A percentile compares a stretch with the other conserved stretches of the same genome.
phyloP scores from a whole-genome alignment of 2,329 filamentous ascomycete species.

The Cryphonectria nitschkei region DNA sequence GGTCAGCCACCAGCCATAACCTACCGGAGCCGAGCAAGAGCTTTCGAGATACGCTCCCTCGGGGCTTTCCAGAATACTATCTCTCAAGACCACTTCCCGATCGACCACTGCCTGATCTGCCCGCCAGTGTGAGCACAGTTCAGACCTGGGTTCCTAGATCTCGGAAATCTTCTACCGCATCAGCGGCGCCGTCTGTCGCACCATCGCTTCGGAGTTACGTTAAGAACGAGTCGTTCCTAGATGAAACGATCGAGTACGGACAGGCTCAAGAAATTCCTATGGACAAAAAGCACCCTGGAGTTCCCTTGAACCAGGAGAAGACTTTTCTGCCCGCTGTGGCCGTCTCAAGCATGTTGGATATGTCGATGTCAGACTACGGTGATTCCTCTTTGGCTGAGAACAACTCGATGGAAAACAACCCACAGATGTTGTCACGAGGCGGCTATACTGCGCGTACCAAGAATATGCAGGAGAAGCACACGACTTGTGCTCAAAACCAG shows the following conservation, averaged over 20 bases:
- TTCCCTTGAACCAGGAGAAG: constrained; percentile 4
- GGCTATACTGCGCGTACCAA: constrained; percentile 1
- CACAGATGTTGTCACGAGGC: constrained; percentile 3
- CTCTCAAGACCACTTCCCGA: constrained; percentile 37
- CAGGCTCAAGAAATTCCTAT: constrained; percentile 23
- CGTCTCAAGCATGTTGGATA: not conserved
- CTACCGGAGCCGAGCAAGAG: constrained; percentile 41
- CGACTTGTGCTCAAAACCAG: not conserved
- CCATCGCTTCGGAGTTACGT: constrained; percentile 27
- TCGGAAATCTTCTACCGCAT: constrained; percentile 28
- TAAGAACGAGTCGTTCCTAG: constrained; percentile 23
- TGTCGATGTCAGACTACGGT: constrained; percentile 23
- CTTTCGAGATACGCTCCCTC: constrained; percentile 32
- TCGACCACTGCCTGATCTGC: constrained; percentile 32
- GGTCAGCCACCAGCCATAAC: constrained; percentile 10
- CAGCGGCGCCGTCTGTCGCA: constrained; percentile 24
- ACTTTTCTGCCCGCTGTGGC: not conserved
- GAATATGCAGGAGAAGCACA: constrained; percentile 2
- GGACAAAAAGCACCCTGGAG: constrained; percentile 11
- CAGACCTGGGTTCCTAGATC: constrained; percentile 19
- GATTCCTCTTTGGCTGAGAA: not conserved
- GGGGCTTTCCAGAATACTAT: constrained; percentile 31
- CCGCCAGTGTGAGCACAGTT: constrained; percentile 12
- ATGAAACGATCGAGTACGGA: constrained; percentile 25
- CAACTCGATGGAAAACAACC: not conserved